phyloP scores from a whole-genome alignment of 2,329 filamentous ascomycete genomes.

The Aspergillus floridensis region DNA sequence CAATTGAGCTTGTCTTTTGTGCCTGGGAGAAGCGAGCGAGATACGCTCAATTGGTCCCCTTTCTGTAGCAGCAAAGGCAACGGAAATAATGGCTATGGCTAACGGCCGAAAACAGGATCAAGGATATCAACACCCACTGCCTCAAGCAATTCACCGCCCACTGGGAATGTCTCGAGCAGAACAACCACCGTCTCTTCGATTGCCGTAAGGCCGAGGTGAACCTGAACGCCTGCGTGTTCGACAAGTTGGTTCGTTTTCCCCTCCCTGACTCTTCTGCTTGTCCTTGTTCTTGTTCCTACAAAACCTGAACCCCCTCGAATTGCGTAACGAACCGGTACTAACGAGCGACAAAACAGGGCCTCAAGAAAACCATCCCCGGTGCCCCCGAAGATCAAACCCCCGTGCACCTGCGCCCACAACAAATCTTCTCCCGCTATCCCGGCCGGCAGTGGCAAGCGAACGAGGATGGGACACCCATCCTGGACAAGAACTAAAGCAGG shows the following conservation, averaged over 20 bases:
- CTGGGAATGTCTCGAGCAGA: conserved; percentile 94
- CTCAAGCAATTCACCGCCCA: conserved; percentile 86
- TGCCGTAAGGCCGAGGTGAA: conserved; percentile 84
- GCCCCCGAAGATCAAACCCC: conserved; percentile 67
- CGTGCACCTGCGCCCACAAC: conserved; percentile 66
- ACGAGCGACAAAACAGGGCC: conserved; percentile 54
- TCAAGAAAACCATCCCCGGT: conserved; percentile 78
- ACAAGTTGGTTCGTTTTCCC: conserved; percentile 74
- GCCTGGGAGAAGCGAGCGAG: not conserved
- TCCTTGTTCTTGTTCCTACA: not conserved
- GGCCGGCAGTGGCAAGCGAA: conserved; percentile 19
- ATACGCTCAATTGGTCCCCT: not conserved
- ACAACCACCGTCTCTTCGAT: conserved; percentile 97
- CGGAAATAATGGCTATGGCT: not conserved
- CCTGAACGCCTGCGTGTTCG: conserved; percentile 91
- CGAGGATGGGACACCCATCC: not conserved
- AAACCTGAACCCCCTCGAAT: not conserved
- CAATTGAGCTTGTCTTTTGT: not conserved
- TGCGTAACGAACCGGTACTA: not conserved
- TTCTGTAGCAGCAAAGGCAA: not conserved
- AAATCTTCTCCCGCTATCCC: conserved; percentile 43
- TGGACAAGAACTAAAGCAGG: not conserved
- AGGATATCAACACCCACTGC: conserved; percentile 95
- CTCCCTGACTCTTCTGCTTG: not conserved
- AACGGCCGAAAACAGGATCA: conserved; percentile 58